Evolutionary conservation across 495 filamentous ascomycete genomes (phyloP), one percentile per base, ranked within the genome.

Genomic region (Neurospora sp.): DNA sequence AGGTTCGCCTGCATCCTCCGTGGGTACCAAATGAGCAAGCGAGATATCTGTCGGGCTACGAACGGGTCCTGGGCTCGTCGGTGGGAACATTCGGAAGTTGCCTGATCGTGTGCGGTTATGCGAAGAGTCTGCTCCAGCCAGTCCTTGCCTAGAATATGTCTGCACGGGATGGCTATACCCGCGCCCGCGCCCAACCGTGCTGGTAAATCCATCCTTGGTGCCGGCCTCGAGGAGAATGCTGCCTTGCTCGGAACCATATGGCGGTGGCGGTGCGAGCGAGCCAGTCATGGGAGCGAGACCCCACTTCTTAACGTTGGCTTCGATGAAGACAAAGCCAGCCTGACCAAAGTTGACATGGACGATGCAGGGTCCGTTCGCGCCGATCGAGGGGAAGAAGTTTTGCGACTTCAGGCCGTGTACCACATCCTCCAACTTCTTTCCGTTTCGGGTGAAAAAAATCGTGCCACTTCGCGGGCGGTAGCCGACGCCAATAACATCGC

Each of bases 231-330:
- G 90, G 9, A 99, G 83, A 72, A 99, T 97, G 77, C 93, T 97
- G 71, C 96, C 96, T 80, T 97, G 93, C 81, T 98, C 96, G 72
- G 92, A 96, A 27, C 96, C 96, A 78, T 99, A 99, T 5, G 96
- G 96, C 59, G 96, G 96, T 39, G 96, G 96, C 16, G 96, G 96
- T 48, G 95, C 96, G 46, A 98, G 86, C 78, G 92, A 96, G 48
- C 96, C 96, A 1, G 94, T 97, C 88, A 96, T 96, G 14, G 96
- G 96, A 69, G 96, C 96, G 71, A 99, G 84, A 8, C 96, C 96
- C 96, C 96, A 98, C 86, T 98, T 98, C 88, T 99, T 99, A 44
- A 99, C 96, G 76, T 99, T 99, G 59, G 94, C 96, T 83, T 99
- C 96, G 79, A 99, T 98, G 78, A 98, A 99, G 20, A 98, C 96